Percentiles rank a stretch among this genome's conserved stretches.
Conservation (phyloP, 768 basidiomycete genomes). For the Solioccasus polychromus region DNA sequence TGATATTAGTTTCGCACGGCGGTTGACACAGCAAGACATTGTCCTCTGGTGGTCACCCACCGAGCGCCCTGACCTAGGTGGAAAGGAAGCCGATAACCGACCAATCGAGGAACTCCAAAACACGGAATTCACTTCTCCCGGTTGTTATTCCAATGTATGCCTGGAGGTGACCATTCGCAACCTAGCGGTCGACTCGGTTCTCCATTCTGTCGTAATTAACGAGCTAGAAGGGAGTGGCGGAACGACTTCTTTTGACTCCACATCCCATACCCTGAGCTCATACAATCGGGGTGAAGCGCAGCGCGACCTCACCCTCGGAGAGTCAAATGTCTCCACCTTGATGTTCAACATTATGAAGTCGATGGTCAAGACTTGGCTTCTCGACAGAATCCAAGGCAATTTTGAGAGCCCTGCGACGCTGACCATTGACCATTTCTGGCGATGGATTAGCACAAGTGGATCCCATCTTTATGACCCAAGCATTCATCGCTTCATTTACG, state of each 20-base stretch:
- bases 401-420: constrained; percentile 64
- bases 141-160: constrained; percentile 91
- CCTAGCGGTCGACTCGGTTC: constrained; percentile 88
- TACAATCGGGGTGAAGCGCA: constrained; percentile 63
- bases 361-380: constrained; percentile 89
- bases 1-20: constrained; percentile 88
- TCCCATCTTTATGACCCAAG: constrained; percentile 91
- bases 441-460: constrained; percentile 87
- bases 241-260: constrained; percentile 89
- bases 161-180: constrained; percentile 88
- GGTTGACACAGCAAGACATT: constrained; percentile 82
- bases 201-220: constrained; percentile 93
- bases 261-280: constrained; percentile 86
- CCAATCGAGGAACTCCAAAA: constrained; percentile 74
- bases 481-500: constrained; percentile 89
- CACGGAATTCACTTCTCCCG: constrained; percentile 81
- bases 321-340: constrained; percentile 83
- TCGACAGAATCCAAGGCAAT: constrained; percentile 75
- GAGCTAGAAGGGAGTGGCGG: constrained; percentile 96
- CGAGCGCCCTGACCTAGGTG: constrained; percentile 88
- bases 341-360: constrained; percentile 81
- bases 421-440: constrained; percentile 93
- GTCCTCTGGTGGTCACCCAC: constrained; percentile 96
- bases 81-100: constrained; percentile 82
- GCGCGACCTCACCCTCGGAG: constrained; percentile 80